Conservation (phyloP, 768 basidiomycete genomes). For the Pisolithus orientalis region DNA sequence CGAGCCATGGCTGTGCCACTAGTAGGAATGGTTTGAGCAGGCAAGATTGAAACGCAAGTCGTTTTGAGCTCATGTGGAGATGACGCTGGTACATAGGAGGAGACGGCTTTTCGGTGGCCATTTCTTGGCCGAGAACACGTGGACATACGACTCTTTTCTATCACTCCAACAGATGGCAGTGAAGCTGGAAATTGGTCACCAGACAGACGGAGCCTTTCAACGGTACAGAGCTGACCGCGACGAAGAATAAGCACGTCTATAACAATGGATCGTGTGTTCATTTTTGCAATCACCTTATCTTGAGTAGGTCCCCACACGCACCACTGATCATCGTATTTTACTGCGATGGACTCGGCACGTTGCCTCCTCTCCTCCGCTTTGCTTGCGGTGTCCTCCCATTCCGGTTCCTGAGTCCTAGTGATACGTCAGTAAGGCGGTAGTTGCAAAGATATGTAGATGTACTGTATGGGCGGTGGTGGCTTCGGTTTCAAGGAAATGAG, state of each 20-base stretch:
- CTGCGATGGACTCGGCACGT: slow-evolving; percentile 34
- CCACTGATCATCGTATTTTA: slow-evolving; percentile 30
- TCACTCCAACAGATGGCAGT: slow-evolving; percentile 18
- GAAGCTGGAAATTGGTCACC: neutral
- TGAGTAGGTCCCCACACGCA: slow-evolving; percentile 12
- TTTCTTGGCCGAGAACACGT: neutral
- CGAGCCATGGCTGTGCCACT: neutral
- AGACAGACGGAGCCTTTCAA: slow-evolving; percentile 8
- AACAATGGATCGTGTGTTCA: too few species aligned
- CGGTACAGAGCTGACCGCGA: slow-evolving; percentile 5
- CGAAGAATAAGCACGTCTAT: neutral
- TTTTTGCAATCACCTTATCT: slow-evolving; percentile 12
- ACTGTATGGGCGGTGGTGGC: slow-evolving; percentile 37
- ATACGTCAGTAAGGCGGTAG: too few species aligned
- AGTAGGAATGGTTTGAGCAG: slow-evolving; percentile 7
- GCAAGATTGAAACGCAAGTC: slow-evolving; percentile 12
- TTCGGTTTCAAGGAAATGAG: slow-evolving; percentile 38
- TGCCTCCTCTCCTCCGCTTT: slow-evolving; percentile 38
- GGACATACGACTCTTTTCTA: slow-evolving; percentile 11
- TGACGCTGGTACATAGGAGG: neutral
- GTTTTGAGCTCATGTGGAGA: slow-evolving; percentile 22
- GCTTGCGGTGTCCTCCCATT: slow-evolving; percentile 39
- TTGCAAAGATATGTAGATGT: slow-evolving; percentile 6
- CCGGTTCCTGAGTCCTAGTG: slow-evolving; percentile 42
- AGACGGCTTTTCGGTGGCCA: neutral